Percentiles rank a stretch among this genome's conserved stretches.
Conservation (phyloP, 2,329 filamentous ascomycete species). For the Sarocladium oryzae region DNA sequence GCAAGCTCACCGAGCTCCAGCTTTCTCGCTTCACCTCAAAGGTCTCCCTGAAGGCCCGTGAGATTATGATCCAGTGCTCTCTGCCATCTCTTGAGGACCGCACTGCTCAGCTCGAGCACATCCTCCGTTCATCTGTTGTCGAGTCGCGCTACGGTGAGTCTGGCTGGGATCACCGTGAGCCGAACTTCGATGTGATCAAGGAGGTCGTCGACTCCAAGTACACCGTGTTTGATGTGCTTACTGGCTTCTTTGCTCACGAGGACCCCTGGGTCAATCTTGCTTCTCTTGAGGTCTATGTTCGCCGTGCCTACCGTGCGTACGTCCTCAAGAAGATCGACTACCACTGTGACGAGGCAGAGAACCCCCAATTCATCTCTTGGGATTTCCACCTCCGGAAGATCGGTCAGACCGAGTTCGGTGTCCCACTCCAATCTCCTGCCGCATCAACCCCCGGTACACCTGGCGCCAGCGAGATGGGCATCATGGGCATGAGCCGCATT, state of each 20-base stretch:
- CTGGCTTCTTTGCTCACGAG: constrained; percentile 89
- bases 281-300: constrained; percentile 91
- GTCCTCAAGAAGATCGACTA: constrained; percentile 86
- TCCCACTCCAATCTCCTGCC: constrained; percentile 70
- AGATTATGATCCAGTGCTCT: constrained; percentile 95
- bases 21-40: constrained; percentile 76
- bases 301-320: constrained; percentile 95
- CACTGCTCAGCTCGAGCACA: constrained; percentile 96
- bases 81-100: constrained; percentile 94
- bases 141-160: constrained; percentile 97
- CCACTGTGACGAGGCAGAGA: constrained; percentile 65
- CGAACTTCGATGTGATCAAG: constrained; percentile 84
- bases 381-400: constrained; percentile 94
- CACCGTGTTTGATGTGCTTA: constrained; percentile 93
- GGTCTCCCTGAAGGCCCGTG: constrained; percentile 93
- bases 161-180: constrained; percentile 92
- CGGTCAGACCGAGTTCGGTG: constrained; percentile 81
- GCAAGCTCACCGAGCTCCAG: constrained; percentile 75
- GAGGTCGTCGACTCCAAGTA: constrained; percentile 98
- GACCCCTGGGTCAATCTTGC: constrained; percentile 93
- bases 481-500: constrained; percentile 66
- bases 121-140: constrained; percentile 87
- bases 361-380: constrained; percentile 78
- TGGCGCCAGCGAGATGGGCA: constrained; percentile 30
- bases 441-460: constrained; percentile 82